Evolutionary conservation across 2,329 filamentous ascomycete species (phyloP).

Genomic region (Anthostomella pinea): DNA sequence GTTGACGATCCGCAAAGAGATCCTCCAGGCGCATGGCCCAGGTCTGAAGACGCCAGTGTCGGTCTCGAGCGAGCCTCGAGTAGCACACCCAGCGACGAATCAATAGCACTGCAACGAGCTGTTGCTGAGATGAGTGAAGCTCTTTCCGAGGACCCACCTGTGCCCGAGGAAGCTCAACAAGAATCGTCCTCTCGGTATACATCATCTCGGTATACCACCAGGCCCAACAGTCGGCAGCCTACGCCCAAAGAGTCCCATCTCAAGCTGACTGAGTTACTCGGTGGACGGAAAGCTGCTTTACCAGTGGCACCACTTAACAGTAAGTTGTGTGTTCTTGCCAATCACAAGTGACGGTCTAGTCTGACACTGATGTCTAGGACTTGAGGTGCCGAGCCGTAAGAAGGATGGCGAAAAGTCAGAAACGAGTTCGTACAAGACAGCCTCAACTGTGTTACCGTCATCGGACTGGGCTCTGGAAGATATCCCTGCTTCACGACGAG

Average conservation of each 20-base stretch:
- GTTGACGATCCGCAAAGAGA: conserved; percentile 1
- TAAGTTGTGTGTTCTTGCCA: conserved; percentile 12
- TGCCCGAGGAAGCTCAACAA: conserved; percentile 11
- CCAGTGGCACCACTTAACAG: conserved; percentile 16
- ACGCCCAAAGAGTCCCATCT: conserved; percentile 18
- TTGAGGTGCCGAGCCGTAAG: conserved; percentile 16
- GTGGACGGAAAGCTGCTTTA: conserved; percentile 11
- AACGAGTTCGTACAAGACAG: conserved; percentile 29
- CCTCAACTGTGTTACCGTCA: conserved; percentile 19
- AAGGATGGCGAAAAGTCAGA: conserved; percentile 25
- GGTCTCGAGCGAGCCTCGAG: conserved; percentile 1
- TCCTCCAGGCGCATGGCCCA: conserved; percentile 1
- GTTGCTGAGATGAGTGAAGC: conserved; percentile 3
- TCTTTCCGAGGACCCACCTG: neutral
- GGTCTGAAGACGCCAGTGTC: neutral
- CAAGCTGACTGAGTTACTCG: conserved; percentile 15
- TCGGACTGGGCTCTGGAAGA: conserved; percentile 9
- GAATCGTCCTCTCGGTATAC: conserved; percentile 23
- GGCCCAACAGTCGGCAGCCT: conserved; percentile 21
- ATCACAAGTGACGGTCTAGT: neutral
- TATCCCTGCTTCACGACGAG: conserved; percentile 8
- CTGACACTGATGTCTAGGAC: conserved; percentile 4
- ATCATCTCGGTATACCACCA: conserved; percentile 26
- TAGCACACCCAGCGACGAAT: conserved; percentile 7
- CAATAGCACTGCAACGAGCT: conserved; percentile 6